These are phyloP conservation scores for Kuraishia ogatae DNA, from an alignment of 805 yeast species.

Conservation along the genomic window DNA sequence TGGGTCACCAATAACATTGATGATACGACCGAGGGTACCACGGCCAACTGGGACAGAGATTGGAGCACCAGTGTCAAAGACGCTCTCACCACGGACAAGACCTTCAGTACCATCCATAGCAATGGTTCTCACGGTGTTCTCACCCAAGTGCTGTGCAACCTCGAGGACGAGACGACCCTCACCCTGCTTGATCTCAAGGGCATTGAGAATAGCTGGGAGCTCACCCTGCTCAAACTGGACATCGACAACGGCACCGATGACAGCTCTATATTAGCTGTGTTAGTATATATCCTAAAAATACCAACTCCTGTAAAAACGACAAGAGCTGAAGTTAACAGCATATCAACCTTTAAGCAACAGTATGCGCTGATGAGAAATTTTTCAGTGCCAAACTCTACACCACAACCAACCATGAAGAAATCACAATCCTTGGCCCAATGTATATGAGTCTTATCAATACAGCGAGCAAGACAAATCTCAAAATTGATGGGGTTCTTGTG, in stretches of 20 bases:
- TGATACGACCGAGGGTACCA: conserved; percentile 97
- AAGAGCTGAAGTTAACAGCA: no score
- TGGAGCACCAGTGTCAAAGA: conserved; percentile 95
- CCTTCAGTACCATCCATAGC: conserved; percentile 99
- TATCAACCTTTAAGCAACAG: not conserved
- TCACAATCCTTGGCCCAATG: not conserved
- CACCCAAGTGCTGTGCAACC: conserved; percentile 99
- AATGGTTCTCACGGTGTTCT: conserved; percentile 99
- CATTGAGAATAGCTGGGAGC: conserved; percentile 96
- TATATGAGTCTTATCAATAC: not conserved
- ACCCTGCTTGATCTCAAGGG: conserved; percentile 82
- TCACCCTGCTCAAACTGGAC: conserved; percentile 97
- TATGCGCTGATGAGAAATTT: not conserved
- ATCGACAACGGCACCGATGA: conserved; percentile 98
- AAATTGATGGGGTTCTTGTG: no score
- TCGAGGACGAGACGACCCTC: conserved; percentile 73
- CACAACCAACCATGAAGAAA: not conserved
- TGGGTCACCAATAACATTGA: conserved; percentile 98
- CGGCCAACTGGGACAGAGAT: conserved; percentile 99
- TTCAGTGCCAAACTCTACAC: not conserved
- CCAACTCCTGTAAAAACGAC: no score
- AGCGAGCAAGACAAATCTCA: not conserved
- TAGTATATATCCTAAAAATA: conserved; percentile 10
- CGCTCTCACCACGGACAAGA: conserved; percentile 94
- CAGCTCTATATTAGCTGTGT: conserved; percentile 51